Conservation (phyloP, 2,329 filamentous ascomycete species). For the Chaetomium strumarium region DNA sequence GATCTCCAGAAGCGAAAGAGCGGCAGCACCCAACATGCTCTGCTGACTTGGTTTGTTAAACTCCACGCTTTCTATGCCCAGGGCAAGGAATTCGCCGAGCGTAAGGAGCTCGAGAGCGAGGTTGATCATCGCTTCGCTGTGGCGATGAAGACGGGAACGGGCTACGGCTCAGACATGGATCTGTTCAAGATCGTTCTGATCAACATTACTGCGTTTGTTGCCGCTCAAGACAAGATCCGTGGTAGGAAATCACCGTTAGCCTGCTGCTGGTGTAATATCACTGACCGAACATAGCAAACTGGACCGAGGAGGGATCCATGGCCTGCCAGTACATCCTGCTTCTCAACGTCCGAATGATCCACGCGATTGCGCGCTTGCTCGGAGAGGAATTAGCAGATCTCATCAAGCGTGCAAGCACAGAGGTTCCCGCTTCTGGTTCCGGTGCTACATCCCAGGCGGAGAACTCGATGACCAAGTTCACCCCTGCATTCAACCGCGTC, state of each 20-base stretch:
- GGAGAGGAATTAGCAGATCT: constrained; percentile 60
- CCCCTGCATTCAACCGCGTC: constrained; percentile 36
- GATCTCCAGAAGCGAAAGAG: constrained; percentile 38
- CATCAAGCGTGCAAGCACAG: constrained; percentile 27
- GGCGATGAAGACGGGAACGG: constrained; percentile 58
- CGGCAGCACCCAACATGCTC: constrained; percentile 31
- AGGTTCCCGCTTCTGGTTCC: constrained; percentile 33
- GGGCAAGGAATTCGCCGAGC: constrained; percentile 66
- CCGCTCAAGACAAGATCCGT: constrained; percentile 57
- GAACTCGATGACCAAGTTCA: constrained; percentile 29
- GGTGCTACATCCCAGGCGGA: constrained; percentile 14
- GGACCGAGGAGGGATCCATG: constrained; percentile 38
- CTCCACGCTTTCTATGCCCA: constrained; percentile 81
- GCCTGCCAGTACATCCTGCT: constrained; percentile 63
- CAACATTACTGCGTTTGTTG: constrained; percentile 78
- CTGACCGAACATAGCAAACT: constrained; percentile 33
- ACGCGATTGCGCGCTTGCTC: constrained; percentile 63
- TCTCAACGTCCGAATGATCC: constrained; percentile 73
- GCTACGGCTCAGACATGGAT: constrained; percentile 49
- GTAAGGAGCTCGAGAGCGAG: constrained; percentile 78
- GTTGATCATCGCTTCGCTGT: constrained; percentile 72
- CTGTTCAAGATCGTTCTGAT: constrained; percentile 76
- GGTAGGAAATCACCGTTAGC: constrained; percentile 35
- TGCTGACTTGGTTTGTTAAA: constrained; percentile 71
- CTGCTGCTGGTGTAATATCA: not conserved